Evolutionary conservation across 2,329 filamentous ascomycete genomes (phyloP).

Genomic region (Bipolaris zeicola): DNA sequence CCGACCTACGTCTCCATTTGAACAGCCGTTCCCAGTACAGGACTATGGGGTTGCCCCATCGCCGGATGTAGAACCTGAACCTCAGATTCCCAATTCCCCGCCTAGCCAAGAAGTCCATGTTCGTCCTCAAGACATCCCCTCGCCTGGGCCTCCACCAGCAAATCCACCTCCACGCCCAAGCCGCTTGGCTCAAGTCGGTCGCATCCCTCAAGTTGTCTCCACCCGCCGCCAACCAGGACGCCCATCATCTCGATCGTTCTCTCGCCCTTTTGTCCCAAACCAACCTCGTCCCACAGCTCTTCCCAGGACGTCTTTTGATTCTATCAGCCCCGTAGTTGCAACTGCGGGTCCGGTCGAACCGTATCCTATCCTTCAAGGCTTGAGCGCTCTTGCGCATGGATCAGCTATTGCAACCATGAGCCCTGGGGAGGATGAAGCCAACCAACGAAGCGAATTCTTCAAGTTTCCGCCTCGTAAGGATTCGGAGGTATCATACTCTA

Average conservation of each 20-base stretch:
- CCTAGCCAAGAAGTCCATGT: slow-evolving; percentile 9
- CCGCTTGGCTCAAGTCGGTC: slow-evolving; percentile 78
- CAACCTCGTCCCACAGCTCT: slow-evolving; percentile 49
- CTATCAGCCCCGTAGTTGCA: slow-evolving; percentile 33
- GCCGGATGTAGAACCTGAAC: background rate
- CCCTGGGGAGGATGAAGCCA: slow-evolving; percentile 39
- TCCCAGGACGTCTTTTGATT: slow-evolving; percentile 42
- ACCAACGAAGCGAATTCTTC: slow-evolving; percentile 67
- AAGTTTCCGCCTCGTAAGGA: slow-evolving; percentile 74
- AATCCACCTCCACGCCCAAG: slow-evolving; percentile 57
- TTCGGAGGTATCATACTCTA: slow-evolving; percentile 71
- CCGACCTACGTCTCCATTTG: slow-evolving; percentile 35
- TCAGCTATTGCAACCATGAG: slow-evolving; percentile 47
- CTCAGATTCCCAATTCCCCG: background rate
- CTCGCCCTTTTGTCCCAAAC: slow-evolving; percentile 70
- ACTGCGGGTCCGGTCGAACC: slow-evolving; percentile 39
- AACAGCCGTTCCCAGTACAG: slow-evolving; percentile 23
- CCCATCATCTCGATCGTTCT: slow-evolving; percentile 79
- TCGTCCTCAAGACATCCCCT: slow-evolving; percentile 24
- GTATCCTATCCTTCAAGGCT: slow-evolving; percentile 44
- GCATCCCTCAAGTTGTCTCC: slow-evolving; percentile 82
- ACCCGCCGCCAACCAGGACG: slow-evolving; percentile 66
- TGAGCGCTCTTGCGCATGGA: slow-evolving; percentile 42
- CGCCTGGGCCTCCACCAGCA: slow-evolving; percentile 32
- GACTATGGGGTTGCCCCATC: slow-evolving; percentile 8